Conservation (phyloP, 202 grass and related monocot species). For the Dendrocalamus latiflorus region DNA sequence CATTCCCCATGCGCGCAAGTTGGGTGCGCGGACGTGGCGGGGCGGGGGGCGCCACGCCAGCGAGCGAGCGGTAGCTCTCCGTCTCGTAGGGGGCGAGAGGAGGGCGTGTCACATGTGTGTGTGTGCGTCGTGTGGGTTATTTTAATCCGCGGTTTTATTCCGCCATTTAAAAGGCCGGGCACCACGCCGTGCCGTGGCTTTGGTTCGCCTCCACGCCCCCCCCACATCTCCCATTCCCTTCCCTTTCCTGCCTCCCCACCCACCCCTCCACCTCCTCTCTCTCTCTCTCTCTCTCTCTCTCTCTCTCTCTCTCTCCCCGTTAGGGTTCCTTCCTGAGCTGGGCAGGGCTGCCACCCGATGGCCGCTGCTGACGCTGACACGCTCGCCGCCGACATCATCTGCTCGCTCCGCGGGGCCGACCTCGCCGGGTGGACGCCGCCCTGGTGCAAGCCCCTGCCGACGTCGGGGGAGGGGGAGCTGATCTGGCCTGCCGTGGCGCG, state of each 20-base stretch:
- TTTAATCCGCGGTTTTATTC: constrained; percentile 45
- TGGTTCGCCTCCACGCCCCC: constrained; percentile 21
- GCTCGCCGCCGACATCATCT: constrained; percentile 45
- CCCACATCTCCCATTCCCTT: background rate
- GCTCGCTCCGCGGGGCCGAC: constrained; percentile 44
- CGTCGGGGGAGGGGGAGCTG: no score
- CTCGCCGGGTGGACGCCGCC: constrained; percentile 53
- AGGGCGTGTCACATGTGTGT: background rate
- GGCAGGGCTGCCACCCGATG: no score
- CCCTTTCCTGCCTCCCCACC: background rate
- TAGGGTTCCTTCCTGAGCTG: background rate
- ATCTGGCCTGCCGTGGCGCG: constrained; percentile 40
- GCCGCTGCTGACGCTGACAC: constrained; percentile 20
- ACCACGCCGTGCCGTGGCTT: constrained; percentile 28
- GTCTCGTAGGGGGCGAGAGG: background rate
- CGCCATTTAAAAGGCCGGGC: constrained; percentile 37
- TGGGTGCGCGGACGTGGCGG: background rate
- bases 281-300: no score
- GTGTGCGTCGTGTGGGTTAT: no score
- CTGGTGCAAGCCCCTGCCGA: background rate
- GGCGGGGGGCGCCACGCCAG: no score
- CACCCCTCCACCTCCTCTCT: no score
- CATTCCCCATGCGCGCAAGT: background rate
- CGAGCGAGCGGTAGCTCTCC: background rate
- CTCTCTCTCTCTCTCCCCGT: background rate